Conservation (phyloP, 2,329 filamentous ascomycete species). For the Raffaelea albimanens region DNA sequence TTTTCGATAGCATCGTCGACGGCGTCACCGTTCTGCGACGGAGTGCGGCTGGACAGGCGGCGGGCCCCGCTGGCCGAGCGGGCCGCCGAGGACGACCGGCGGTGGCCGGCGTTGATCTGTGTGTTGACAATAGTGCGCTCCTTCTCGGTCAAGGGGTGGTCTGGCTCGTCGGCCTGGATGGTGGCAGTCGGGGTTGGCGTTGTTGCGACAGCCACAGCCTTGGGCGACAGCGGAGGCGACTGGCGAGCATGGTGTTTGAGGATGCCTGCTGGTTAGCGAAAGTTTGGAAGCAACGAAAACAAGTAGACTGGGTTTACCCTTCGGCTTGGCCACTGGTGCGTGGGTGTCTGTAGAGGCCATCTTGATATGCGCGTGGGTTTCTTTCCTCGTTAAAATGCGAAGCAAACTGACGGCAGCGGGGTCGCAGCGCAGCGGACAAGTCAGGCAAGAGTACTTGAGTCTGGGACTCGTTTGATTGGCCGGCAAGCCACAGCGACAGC, state of each 20-base stretch:
- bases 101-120: constrained; percentile 82
- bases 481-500: too few relatives aligned
- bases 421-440: too few relatives aligned
- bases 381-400: too few relatives aligned
- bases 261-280: constrained; percentile 54
- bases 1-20: constrained; percentile 47
- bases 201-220: constrained; percentile 15
- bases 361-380: too few relatives aligned
- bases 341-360: constrained; percentile 4
- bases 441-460: too few relatives aligned
- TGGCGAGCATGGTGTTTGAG: constrained; percentile 78
- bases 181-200: constrained; percentile 34
- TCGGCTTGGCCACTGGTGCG: constrained; percentile 26
- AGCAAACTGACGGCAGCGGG: too few relatives aligned
- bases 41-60: constrained; percentile 52
- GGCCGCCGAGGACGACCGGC: constrained; percentile 68
- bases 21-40: constrained; percentile 32
- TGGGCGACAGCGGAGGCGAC: constrained; percentile 43
- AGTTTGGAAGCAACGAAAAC: constrained; percentile 5
- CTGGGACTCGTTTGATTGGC: too few relatives aligned
- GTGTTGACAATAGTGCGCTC: constrained; percentile 93
- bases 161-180: constrained; percentile 16
- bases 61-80: constrained; percentile 59
- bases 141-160: constrained; percentile 58
- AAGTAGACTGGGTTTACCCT: constrained; percentile 22